phyloP scores from a whole-genome alignment of 352 stramenopile genomes.

The Globisporangium uncinulatum region DNA sequence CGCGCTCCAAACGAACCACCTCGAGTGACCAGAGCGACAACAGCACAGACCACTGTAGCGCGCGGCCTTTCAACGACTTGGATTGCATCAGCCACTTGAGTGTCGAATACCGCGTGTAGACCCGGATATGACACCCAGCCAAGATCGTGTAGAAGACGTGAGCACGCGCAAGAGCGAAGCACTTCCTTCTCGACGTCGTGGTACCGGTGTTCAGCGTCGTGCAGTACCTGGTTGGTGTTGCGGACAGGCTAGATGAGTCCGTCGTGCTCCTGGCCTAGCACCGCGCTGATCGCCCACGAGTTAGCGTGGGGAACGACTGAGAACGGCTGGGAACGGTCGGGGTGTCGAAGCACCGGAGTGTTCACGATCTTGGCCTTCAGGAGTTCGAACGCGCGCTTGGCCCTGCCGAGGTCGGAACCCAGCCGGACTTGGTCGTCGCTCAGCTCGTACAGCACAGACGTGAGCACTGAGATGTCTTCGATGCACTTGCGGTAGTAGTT shows the following conservation, averaged over 20 bases:
- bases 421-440: conserved; percentile 3
- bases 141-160: conserved; percentile 6
- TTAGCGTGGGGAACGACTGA: conserved; percentile 16
- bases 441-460: conserved; percentile 12
- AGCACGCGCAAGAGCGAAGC: conserved; percentile 7
- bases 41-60: conserved; percentile 11
- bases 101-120: conserved; percentile 8
- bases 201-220: conserved; percentile 14
- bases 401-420: not conserved
- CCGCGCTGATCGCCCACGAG: conserved; percentile 12
- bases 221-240: conserved; percentile 2
- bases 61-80: conserved; percentile 9
- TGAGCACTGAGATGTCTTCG: conserved; percentile 16
- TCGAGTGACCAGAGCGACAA: conserved; percentile 11
- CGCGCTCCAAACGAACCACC: not conserved
- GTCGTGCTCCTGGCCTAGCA: conserved; percentile 13
- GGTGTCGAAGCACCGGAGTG: conserved; percentile 12
- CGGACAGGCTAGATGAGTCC: conserved; percentile 9
- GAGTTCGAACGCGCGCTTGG: conserved; percentile 3
- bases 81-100: conserved; percentile 18
- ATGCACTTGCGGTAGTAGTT: conserved; percentile 28
- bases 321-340: conserved; percentile 3
- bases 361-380: conserved; percentile 11
- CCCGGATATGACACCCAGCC: not conserved
- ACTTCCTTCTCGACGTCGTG: conserved; percentile 17